These are phyloP conservation scores for Mycena albidolilacea DNA, from an alignment of 768 basidiomycete genomes.

Conservation along the genomic window DNA sequence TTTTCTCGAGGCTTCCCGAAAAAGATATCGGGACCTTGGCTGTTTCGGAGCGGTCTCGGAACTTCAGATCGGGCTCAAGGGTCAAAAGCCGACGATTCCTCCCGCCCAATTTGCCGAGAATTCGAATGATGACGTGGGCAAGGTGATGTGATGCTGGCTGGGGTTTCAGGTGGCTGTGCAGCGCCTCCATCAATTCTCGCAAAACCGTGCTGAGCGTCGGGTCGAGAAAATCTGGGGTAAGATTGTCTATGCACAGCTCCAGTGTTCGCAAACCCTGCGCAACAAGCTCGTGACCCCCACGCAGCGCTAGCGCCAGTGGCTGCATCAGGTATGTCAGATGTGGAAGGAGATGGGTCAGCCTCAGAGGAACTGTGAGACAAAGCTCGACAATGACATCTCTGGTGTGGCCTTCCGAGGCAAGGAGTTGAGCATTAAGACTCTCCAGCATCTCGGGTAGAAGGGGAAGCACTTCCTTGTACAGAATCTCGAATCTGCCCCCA, in stretches of 20 bases:
- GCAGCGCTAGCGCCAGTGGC: constrained; percentile 91
- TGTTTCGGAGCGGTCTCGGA: constrained; percentile 77
- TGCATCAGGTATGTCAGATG: constrained; percentile 97
- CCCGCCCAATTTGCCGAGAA: constrained; percentile 96
- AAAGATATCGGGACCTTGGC: constrained; percentile 84
- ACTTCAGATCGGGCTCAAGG: constrained; percentile 83
- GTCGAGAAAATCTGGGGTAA: constrained; percentile 97
- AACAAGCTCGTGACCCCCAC: constrained; percentile 90
- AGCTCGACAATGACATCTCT: constrained; percentile 97
- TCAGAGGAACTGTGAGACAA: constrained; percentile 95
- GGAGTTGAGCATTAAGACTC: constrained; percentile 90
- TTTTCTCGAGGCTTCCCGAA: constrained; percentile 70
- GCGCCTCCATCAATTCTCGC: constrained; percentile 93
- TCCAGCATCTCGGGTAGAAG: constrained; percentile 98
- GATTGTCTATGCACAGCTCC: constrained; percentile 99
- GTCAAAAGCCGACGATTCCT: constrained; percentile 90
- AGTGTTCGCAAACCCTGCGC: constrained; percentile 96
- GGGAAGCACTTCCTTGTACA: constrained; percentile 97
- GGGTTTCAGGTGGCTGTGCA: constrained; percentile 93
- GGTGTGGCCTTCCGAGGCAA: constrained; percentile 84
- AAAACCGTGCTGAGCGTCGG: constrained; percentile 95
- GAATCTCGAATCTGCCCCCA: constrained; percentile 91
- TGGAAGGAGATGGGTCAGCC: constrained; percentile 95
- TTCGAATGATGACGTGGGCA: constrained; percentile 95
- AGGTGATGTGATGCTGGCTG: constrained; percentile 91